These are phyloP conservation scores for Microcyclospora tardicrescens DNA, from an alignment of 2,329 filamentous ascomycete species.

Conservation along the genomic window DNA sequence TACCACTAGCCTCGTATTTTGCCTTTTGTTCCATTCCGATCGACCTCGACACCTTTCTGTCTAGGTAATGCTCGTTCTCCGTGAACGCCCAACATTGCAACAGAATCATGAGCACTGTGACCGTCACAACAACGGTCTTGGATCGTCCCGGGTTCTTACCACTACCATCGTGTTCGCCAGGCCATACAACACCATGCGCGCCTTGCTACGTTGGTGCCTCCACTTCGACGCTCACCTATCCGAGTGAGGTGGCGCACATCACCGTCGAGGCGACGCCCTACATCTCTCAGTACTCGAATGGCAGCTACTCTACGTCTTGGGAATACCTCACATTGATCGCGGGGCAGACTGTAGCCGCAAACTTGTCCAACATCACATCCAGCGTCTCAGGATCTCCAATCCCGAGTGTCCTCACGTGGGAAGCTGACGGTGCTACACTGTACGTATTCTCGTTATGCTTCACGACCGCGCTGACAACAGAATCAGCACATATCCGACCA, in stretches of 20 bases:
- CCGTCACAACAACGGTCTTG: no score
- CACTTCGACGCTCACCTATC: not conserved
- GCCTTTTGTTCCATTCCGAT: no score
- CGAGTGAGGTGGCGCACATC: not conserved
- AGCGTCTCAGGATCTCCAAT: not conserved
- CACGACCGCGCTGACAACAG: not conserved
- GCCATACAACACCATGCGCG: not conserved
- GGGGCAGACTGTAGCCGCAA: not conserved
- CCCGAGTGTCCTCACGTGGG: not conserved
- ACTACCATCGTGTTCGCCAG: no score
- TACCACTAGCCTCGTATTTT: no score
- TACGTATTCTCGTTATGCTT: not conserved
- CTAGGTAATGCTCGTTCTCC: no score
- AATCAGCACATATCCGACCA: constrained; percentile 1
- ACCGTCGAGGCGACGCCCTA: not conserved
- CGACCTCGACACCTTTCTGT: no score
- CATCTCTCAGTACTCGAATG: not conserved
- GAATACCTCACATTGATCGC: not conserved
- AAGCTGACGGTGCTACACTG: not conserved
- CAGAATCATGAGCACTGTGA: no score
- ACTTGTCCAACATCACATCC: not conserved
- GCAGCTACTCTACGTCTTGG: not conserved
- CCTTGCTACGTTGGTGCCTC: not conserved
- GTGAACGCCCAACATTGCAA: no score
- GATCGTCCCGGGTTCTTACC: no score